Percentiles rank a stretch among this genome's conserved stretches.
Evolutionary conservation across 495 filamentous ascomycete genomes (phyloP).

Genomic region (Aspergillus asperescens): DNA sequence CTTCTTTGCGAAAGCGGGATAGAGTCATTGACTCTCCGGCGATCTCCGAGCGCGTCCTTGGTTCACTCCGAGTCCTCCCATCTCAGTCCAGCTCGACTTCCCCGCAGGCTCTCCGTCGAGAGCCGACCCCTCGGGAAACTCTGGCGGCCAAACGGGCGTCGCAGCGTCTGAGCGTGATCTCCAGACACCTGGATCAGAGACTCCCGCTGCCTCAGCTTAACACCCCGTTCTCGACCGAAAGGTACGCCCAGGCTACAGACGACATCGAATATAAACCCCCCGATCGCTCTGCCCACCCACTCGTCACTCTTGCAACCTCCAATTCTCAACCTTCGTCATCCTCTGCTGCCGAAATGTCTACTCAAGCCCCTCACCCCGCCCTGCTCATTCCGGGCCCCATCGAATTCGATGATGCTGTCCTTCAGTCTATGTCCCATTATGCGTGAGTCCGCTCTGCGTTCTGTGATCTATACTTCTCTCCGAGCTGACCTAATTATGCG

Average conservation of each 20-base stretch:
- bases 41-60: slow-evolving; percentile 26
- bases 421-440: slow-evolving; percentile 92
- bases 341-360: slow-evolving; percentile 59
- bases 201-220: slow-evolving; percentile 56
- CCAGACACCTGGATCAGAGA: slow-evolving; percentile 67
- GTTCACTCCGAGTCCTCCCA: slow-evolving; percentile 16
- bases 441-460: slow-evolving; percentile 53
- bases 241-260: slow-evolving; percentile 48
- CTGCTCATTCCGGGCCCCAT: slow-evolving; percentile 94
- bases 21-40: slow-evolving; percentile 27
- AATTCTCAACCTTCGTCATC: slow-evolving; percentile 4
- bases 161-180: slow-evolving; percentile 72
- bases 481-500: neutral
- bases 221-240: slow-evolving; percentile 64
- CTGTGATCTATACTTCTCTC: neutral
- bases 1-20: slow-evolving; percentile 1
- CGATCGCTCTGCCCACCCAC: slow-evolving; percentile 33
- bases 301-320: slow-evolving; percentile 14
- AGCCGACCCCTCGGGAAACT: slow-evolving; percentile 39
- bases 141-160: slow-evolving; percentile 54
- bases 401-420: slow-evolving; percentile 96
- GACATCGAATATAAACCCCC: slow-evolving; percentile 54
- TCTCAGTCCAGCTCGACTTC: slow-evolving; percentile 15
- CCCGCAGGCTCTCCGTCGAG: slow-evolving; percentile 35
- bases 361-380: slow-evolving; percentile 72